These are phyloP conservation scores for Sicyos baderoa DNA, from an alignment of 306 rosid genomes.

Conservation along the genomic window DNA sequence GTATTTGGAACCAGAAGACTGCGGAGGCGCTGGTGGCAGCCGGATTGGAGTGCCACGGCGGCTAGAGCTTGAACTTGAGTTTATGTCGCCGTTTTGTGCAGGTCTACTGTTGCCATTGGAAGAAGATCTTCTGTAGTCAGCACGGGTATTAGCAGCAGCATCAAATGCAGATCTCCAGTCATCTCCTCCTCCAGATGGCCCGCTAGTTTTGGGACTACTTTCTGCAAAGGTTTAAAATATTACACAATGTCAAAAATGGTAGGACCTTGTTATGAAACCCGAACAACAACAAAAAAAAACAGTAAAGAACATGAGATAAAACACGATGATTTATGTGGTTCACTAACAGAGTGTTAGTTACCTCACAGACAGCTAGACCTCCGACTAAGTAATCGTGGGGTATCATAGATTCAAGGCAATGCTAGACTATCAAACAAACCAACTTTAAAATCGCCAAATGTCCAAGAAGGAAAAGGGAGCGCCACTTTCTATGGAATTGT, in stretches of 20 bases:
- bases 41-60: conserved; percentile 88
- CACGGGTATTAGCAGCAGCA: conserved; percentile 72
- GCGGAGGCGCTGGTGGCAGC: conserved; percentile 74
- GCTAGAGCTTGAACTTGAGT: conserved; percentile 55
- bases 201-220: conserved; percentile 69
- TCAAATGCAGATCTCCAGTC: conserved; percentile 95
- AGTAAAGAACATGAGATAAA: no score
- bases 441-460: not conserved
- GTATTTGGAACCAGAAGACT: conserved; percentile 57
- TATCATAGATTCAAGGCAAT: not conserved
- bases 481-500: not conserved
- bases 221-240: conserved; percentile 36
- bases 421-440: not conserved
- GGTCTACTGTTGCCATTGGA: conserved; percentile 81
- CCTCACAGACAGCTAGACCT: not conserved
- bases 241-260: conserved; percentile 14
- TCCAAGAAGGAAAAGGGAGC: not conserved
- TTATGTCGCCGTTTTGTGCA: conserved; percentile 71
- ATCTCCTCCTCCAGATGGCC: conserved; percentile 51
- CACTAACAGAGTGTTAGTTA: no score
- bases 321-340: no score
- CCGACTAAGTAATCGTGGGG: no score
- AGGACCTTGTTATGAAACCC: no score
- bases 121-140: conserved; percentile 44
- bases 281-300: no score